Evolutionary conservation across 2,329 filamentous ascomycete species (phyloP).

Genomic region (Escovopsis sp.): DNA sequence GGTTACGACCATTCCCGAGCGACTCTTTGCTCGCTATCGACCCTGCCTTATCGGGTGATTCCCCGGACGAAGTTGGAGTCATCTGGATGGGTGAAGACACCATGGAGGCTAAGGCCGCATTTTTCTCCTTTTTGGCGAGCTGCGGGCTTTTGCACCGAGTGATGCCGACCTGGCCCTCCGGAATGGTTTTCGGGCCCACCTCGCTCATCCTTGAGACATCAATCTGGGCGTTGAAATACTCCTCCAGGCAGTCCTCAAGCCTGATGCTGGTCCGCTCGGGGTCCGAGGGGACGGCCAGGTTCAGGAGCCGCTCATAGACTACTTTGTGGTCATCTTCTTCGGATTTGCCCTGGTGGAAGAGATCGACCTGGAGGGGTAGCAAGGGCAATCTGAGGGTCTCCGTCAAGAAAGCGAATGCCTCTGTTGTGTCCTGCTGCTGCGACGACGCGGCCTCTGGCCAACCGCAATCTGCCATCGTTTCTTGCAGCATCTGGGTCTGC

Average conservation of each 20-base stretch:
- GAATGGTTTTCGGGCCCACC: slow-evolving; percentile 32
- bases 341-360: slow-evolving; percentile 82
- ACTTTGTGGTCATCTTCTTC: slow-evolving; percentile 87
- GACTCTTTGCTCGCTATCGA: no score
- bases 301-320: slow-evolving; percentile 77
- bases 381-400: slow-evolving; percentile 77
- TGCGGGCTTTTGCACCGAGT: slow-evolving; percentile 10
- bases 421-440: slow-evolving; percentile 89
- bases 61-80: slow-evolving; percentile 9
- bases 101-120: slow-evolving; percentile 17
- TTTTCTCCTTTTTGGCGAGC: slow-evolving; percentile 19
- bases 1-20: no score
- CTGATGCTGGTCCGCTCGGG: slow-evolving; percentile 57
- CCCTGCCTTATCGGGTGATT: no score
- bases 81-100: slow-evolving; percentile 19
- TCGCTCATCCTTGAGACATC: slow-evolving; percentile 66
- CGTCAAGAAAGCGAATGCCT: slow-evolving; percentile 90
- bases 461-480: slow-evolving; percentile 69
- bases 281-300: slow-evolving; percentile 75
- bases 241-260: slow-evolving; percentile 81
- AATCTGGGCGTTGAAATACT: slow-evolving; percentile 88
- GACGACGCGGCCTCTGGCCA: slow-evolving; percentile 67
- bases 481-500: slow-evolving; percentile 69
- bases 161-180: slow-evolving; percentile 17
- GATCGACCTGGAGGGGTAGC: slow-evolving; percentile 81